phyloP scores from a whole-genome alignment of 179 eudicot genomes.

The Silene noctiflora region DNA sequence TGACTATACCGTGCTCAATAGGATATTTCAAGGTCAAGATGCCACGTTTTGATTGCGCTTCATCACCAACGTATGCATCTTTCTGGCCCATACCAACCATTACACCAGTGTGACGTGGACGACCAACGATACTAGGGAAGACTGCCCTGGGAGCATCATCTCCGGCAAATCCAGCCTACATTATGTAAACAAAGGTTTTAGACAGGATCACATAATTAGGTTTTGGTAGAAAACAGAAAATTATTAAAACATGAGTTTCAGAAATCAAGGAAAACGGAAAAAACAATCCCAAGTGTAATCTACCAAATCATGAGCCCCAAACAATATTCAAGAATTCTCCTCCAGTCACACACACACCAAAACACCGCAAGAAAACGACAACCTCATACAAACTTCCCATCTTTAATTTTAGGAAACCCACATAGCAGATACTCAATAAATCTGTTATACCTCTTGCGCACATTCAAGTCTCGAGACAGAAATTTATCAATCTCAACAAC shows the following conservation, averaged over 20 bases:
- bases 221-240: neutral
- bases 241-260: neutral
- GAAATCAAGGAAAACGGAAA: neutral
- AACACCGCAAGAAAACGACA: neutral
- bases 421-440: neutral
- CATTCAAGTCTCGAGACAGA: no score
- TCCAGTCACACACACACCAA: neutral
- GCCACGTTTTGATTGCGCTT: slow-evolving; percentile 48
- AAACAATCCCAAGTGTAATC: neutral
- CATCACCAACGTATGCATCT: slow-evolving; percentile 35
- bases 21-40: slow-evolving; percentile 40
- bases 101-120: slow-evolving; percentile 2
- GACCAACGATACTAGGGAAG: slow-evolving; percentile 11
- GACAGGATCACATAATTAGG: neutral
- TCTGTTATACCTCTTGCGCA: neutral
- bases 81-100: slow-evolving; percentile 2
- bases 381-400: neutral
- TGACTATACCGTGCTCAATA: slow-evolving; percentile 45
- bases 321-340: neutral
- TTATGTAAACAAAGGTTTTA: neutral
- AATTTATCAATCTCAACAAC: no score
- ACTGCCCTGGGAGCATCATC: slow-evolving; percentile 18
- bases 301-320: neutral
- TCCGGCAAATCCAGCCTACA: slow-evolving; percentile 16
- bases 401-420: neutral